Evolutionary conservation across 2,329 filamentous ascomycete genomes (phyloP), one percentile per base, ranked within the genome.

Genomic region (Colletotrichum orchidophilum): DNA sequence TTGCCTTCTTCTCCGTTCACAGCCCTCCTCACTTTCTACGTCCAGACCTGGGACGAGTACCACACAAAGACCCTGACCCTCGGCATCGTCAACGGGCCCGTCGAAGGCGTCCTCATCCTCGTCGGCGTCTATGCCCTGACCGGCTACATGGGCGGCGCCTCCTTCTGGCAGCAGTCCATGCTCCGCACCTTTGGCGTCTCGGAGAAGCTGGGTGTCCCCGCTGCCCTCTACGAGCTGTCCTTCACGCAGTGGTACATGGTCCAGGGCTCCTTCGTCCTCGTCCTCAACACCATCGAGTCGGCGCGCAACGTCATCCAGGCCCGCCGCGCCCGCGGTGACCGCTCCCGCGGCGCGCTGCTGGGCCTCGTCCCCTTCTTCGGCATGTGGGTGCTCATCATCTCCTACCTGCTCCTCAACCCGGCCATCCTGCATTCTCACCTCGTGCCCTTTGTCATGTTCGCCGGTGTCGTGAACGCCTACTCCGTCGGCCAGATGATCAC

Each of bases 31-130:
- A 98, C 96, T n/a, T 99, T 99, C 82, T 98, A 98, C 81, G 93
- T 98, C 52, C 96, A 98, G 81, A 98, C 96, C 39, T 99, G 96
- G 96, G 96, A 99, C 79, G 96, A 98, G 81, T 99, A 98, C 83
- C 96, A 98, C 84, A 99, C 96, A 62, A 95, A 98, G 82, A 96
- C 95, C 3, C 89, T 99, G 58, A 98, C 95, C 1, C 89, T 99
- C 6, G 96, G 96, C 70, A 85, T 98, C 73, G 88, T 99, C 75
- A 98, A 96, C 74, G 96, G 96, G 0, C 96, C 96, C 4, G 96
- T 99, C 46, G 96, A 99, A 83, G 96, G 96, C 62, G 92, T 99
- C 66, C 83, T 98, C 57, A 95, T 94, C 50, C 87, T 99, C 24
- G 92, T 94, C 76, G 80, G 88, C 66, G 91, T 99, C 71, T 98